These are phyloP conservation scores for Debaryomyces sp. DNA, from an alignment of 1,139 yeast species.

Conservation along the genomic window DNA sequence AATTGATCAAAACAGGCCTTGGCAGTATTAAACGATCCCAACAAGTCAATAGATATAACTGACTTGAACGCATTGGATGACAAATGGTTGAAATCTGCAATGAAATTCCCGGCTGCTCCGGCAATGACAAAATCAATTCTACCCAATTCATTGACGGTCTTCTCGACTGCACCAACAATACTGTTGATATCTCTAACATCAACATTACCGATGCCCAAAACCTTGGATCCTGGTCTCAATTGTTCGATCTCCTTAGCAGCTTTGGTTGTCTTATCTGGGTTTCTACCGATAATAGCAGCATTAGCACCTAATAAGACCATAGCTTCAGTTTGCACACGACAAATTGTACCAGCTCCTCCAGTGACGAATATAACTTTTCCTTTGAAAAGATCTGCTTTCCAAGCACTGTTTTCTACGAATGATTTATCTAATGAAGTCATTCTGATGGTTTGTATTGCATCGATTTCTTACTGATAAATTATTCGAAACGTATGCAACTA, in stretches of 20 bases:
- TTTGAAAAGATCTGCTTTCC: conserved; percentile 69
- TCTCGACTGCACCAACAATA: conserved; percentile 62
- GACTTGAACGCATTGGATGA: conserved; percentile 88
- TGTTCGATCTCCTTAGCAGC: conserved; percentile 69
- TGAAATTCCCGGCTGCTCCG: conserved; percentile 96
- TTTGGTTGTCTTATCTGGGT: conserved; percentile 60
- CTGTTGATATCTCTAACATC: conserved; percentile 78
- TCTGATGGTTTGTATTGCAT: neutral
- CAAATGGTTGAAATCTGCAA: conserved; percentile 76
- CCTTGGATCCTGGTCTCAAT: conserved; percentile 66
- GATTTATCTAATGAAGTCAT: conserved; percentile 29
- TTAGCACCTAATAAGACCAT: conserved; percentile 82
- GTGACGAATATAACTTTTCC: conserved; percentile 91
- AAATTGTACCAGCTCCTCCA: conserved; percentile 96
- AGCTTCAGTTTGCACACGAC: conserved; percentile 89
- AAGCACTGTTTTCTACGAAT: conserved; percentile 29
- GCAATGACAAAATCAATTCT: conserved; percentile 84
- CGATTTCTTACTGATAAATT: neutral
- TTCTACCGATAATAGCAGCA: conserved; percentile 86
- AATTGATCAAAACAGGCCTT: conserved; percentile 79
- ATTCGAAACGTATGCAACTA: neutral
- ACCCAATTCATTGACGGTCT: conserved; percentile 69
- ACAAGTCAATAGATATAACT: conserved; percentile 81
- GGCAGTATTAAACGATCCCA: conserved; percentile 87
- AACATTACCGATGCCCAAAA: conserved; percentile 68